Evolutionary conservation across 306 rosid species (phyloP), one percentile per base, ranked within the genome.

Genomic region (Citrullus mucosospermus): DNA sequence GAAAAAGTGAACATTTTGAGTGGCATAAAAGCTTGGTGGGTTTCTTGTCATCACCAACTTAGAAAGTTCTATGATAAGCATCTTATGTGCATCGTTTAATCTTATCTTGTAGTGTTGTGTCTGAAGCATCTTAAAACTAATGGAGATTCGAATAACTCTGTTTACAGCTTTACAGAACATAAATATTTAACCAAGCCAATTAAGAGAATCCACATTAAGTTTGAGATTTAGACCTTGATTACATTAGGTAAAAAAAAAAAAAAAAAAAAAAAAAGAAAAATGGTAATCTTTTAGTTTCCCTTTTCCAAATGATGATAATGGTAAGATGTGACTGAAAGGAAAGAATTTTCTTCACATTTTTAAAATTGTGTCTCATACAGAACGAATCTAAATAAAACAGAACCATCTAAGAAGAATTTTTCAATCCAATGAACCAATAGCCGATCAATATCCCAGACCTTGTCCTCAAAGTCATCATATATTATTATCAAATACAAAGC

Each of bases 11-110:
- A 48, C 1, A 44, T 39, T 41, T 68, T 41, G 34, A 39, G 75
- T 68, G 55, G 51, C 55, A 72, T 43, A 72, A 50, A 72, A 30
- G 77, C 1, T 72, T 72, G 41, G 54, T 82, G 88, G 83, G 71
- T 75, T 78, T 30, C 84, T 84, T 80, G 88, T 82, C 88, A 87
- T 70, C 86, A 46, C 18, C 82, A 82, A 80, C 88, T 78, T 62
- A 10, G 75, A 38, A 79, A 66, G 46, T 71, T 82, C 80, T 78
- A 76, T 15, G 73, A 63, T 20, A 65, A 60, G 81, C 76, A 82
- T 82, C 84, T 54, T 32, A 10, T 13, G 34, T 69, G 77, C 38
- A 72, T 46, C 36, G 41, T 28, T 72, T 50, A 28, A 72, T 32
- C 77, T 72, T 72, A 72, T 72, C 77, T 50, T 72, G 57, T 44